These are phyloP conservation scores for Dothideomycetes sp. DNA, from an alignment of 2,329 filamentous ascomycete species.

Conservation along the genomic window DNA sequence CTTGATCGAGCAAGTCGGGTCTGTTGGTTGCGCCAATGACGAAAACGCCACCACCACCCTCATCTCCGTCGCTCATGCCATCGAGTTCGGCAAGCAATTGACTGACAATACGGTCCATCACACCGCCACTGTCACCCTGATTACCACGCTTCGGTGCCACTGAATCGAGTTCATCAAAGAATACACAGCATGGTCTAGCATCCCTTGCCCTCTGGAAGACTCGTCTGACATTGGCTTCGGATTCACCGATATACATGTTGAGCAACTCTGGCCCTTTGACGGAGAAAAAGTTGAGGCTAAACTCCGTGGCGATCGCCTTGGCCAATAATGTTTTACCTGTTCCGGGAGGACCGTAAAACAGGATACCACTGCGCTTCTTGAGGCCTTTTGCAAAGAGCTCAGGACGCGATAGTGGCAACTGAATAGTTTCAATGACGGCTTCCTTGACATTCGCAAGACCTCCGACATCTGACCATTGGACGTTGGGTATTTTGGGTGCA, in stretches of 20 bases:
- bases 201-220: slow-evolving; percentile 84
- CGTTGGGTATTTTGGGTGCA: slow-evolving; percentile 94
- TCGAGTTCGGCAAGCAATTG: slow-evolving; percentile 92
- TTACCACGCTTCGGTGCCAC: slow-evolving; percentile 95
- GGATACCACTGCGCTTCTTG: slow-evolving; percentile 91
- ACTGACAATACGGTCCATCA: slow-evolving; percentile 96
- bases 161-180: slow-evolving; percentile 88
- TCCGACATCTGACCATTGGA: slow-evolving; percentile 92
- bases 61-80: slow-evolving; percentile 91
- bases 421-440: slow-evolving; percentile 93
- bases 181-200: slow-evolving; percentile 79
- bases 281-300: slow-evolving; percentile 88
- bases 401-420: slow-evolving; percentile 79
- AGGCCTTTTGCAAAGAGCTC: slow-evolving; percentile 95
- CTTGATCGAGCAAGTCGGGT: slow-evolving; percentile 85
- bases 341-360: slow-evolving; percentile 85
- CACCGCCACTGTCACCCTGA: slow-evolving; percentile 91
- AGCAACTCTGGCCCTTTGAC: slow-evolving; percentile 86
- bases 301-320: slow-evolving; percentile 88
- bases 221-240: slow-evolving; percentile 80
- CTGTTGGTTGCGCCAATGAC: slow-evolving; percentile 95
- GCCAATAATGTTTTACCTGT: slow-evolving; percentile 89
- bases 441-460: slow-evolving; percentile 91
- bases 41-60: slow-evolving; percentile 74
- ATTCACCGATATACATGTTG: slow-evolving; percentile 95